These are phyloP conservation scores for Nicotiana knightiana DNA, from an alignment of 257 asterid genomes.

Conservation along the genomic window DNA sequence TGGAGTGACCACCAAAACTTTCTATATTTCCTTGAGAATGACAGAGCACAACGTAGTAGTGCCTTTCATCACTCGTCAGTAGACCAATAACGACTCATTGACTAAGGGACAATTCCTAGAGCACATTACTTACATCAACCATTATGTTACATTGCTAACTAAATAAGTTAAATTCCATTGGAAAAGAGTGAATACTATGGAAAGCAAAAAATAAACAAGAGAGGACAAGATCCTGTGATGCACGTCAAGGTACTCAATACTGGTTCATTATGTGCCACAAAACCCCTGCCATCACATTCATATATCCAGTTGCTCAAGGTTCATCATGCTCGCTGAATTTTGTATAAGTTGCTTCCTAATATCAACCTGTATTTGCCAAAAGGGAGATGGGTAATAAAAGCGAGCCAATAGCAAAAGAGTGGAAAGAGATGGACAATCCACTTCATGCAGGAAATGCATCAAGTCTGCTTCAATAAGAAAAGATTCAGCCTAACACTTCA, in stretches of 20 bases:
- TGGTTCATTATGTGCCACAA: not conserved
- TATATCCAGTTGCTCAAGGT: constrained; percentile 71
- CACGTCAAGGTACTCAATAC: not conserved
- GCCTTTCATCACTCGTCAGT: not conserved
- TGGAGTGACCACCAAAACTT: not conserved
- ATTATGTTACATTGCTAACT: not conserved
- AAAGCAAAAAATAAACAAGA: not conserved
- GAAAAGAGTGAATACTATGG: not conserved
- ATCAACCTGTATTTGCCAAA: constrained; percentile 58
- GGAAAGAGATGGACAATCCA: not conserved
- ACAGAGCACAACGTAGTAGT: too few relatives aligned
- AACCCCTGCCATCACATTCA: constrained; percentile 15
- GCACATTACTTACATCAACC: not conserved
- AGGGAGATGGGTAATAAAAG: not conserved
- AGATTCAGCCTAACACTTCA: not conserved
- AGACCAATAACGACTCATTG: not conserved
- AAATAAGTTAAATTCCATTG: not conserved
- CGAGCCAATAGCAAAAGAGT: not conserved
- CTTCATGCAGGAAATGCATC: not conserved
- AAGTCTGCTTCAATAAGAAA: not conserved
- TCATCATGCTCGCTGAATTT: constrained; percentile 45
- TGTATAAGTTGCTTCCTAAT: constrained; percentile 68
- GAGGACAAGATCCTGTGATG: not conserved
- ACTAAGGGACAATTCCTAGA: not conserved
- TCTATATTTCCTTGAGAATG: not conserved